Evolutionary conservation across 140 eudicot genomes (phyloP), one percentile per base, ranked within the genome.

Genomic region (Bidens hawaiensis): DNA sequence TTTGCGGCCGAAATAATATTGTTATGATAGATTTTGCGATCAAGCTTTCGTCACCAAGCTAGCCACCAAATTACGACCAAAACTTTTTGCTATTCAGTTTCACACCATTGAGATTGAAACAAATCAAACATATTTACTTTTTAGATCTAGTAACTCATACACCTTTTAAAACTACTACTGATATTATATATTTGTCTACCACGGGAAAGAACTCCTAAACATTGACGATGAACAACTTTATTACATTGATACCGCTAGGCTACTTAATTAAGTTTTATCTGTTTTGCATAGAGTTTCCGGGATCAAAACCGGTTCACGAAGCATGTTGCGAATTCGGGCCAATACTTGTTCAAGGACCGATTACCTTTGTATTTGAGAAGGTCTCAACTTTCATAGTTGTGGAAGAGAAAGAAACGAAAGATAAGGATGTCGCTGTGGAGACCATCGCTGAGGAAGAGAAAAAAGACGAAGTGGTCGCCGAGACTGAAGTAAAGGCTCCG

Each of bases 251-350:
- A n/a, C n/a, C n/a, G n/a, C n/a, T n/a, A n/a, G n/a, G n/a, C n/a
- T n/a, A n/a, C n/a, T n/a, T n/a, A n/a, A n/a, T n/a, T n/a, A n/a
- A n/a, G n/a, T n/a, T n/a, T n/a, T n/a, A 14, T 26, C 0, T 54
- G 19, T 15, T 56, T 16, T 54, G 3, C n/a, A 24, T 4, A 88
- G 96, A 85, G 19, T 88, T 85, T 51, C 96, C 96, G 22, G 96
- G 96, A 3, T 82, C 95, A 13, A 88, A 82, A 67, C 67, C 86
- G n/a, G 96, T 70, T 4, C 67, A 83, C 22, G 95, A 88, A 69
- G 95, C 95, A 24, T 60, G 76, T 36, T 30, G 84, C 16, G 80
- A 77, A 68, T 58, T 56, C 43, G 96, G 96, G 72, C 82, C 96
- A 33, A 72, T 71, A 4, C 75, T 68, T 6, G 76, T 88, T 54